Evolutionary conservation across 73 alveolate genomes (phyloP).

Genomic region (Paramecium primaurelia): DNA sequence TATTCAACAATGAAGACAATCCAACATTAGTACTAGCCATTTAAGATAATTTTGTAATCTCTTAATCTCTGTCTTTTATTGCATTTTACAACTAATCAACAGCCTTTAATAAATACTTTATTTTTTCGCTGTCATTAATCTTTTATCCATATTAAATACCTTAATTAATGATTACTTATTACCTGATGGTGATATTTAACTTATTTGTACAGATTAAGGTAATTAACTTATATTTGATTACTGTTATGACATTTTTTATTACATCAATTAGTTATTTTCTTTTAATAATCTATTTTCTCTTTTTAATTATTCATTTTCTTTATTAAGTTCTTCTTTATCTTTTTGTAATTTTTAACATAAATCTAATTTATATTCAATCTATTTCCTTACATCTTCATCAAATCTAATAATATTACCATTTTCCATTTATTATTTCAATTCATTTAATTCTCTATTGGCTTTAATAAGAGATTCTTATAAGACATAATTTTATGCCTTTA

Average conservation of each 20-base stretch:
- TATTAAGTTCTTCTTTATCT: background rate
- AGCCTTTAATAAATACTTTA: background rate
- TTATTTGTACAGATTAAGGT: background rate
- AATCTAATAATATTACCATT: background rate
- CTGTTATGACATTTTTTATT: background rate
- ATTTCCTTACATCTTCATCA: background rate
- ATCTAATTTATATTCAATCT: constrained; percentile 13
- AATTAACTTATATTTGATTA: background rate
- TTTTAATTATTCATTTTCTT: background rate
- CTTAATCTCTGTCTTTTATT: background rate
- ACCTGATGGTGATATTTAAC: background rate
- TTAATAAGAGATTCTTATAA: background rate
- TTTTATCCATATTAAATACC: background rate
- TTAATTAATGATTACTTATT: background rate
- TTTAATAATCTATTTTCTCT: background rate
- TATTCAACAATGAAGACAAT: background rate
- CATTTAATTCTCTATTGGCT: background rate
- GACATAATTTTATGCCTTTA: background rate
- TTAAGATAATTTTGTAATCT: background rate
- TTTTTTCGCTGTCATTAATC: background rate
- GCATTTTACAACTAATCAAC: constrained; percentile 9
- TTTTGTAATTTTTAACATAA: background rate
- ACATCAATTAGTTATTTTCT: background rate
- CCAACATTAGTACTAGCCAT: constrained; percentile 20
- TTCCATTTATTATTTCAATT: background rate